Evolutionary conservation across 169 alveolate genomes (phyloP).

Genomic region (Plasmodium vivax): DNA sequence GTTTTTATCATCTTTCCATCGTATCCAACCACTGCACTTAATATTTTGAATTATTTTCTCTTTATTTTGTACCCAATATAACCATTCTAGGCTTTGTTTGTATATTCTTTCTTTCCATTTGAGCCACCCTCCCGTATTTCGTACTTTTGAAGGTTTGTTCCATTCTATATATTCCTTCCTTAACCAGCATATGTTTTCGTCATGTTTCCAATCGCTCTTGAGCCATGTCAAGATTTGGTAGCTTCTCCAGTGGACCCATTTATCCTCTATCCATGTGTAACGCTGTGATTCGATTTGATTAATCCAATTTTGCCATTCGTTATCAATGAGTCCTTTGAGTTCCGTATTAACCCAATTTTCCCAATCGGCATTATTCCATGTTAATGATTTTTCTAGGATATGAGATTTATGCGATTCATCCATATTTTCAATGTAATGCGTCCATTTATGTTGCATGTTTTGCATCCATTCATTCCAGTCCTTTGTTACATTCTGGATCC

Average conservation of each 20-base stretch:
- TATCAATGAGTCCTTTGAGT: neutral
- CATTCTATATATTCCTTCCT: neutral
- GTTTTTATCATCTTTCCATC: slow-evolving; percentile 2
- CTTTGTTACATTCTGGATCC: neutral
- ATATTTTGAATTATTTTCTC: neutral
- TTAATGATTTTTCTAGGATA: neutral
- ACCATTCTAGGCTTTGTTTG: slow-evolving; percentile 4
- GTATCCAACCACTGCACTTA: neutral
- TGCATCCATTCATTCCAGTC: slow-evolving; percentile 22
- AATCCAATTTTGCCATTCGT: neutral
- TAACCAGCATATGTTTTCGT: slow-evolving; percentile 1
- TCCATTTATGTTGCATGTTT: slow-evolving; percentile 4
- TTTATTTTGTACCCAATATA: neutral
- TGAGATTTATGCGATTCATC: neutral
- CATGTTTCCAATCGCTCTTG: slow-evolving; percentile 6
- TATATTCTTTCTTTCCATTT: neutral
- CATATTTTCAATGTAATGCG: neutral
- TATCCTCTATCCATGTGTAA: neutral
- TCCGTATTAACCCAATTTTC: slow-evolving; percentile 6
- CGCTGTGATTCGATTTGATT: neutral
- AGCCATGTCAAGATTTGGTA: neutral
- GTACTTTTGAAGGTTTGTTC: neutral
- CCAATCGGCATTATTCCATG: neutral
- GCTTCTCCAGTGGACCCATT: neutral
- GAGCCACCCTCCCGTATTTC: neutral